A percentile compares a stretch with the other conserved stretches of the same genome.
phyloP scores from a whole-genome alignment of 2,329 filamentous ascomycete species.

The Penicillium capsulatum region DNA sequence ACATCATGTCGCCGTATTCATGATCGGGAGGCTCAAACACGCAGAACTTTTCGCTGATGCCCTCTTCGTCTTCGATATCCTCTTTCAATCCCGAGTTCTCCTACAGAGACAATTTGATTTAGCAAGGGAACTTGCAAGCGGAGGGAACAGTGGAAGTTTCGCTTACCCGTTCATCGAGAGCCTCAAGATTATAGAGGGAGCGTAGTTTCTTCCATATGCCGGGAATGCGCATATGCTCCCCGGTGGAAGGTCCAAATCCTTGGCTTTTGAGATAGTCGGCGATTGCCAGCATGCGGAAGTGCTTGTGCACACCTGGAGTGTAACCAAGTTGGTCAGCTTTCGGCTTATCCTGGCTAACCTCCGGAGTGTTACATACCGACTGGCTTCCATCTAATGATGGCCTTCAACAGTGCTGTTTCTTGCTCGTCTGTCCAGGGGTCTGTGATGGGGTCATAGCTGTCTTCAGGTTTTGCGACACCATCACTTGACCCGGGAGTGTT shows the following conservation, averaged over 20 bases:
- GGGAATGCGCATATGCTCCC: slow-evolving; percentile 77
- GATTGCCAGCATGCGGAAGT: slow-evolving; percentile 87
- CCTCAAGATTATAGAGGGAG: slow-evolving; percentile 77
- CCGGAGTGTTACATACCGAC: slow-evolving; percentile 59
- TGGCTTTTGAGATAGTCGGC: slow-evolving; percentile 74
- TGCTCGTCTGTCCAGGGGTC: slow-evolving; percentile 95
- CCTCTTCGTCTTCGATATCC: slow-evolving; percentile 52
- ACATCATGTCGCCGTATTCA: slow-evolving; percentile 48
- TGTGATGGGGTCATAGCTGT: slow-evolving; percentile 50
- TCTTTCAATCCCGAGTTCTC: slow-evolving; percentile 56
- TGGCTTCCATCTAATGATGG: slow-evolving; percentile 92
- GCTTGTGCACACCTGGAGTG: slow-evolving; percentile 72
- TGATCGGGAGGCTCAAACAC: slow-evolving; percentile 61
- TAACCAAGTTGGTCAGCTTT: neutral
- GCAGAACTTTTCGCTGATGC: slow-evolving; percentile 55
- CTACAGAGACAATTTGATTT: slow-evolving; percentile 20
- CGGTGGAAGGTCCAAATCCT: slow-evolving; percentile 63
- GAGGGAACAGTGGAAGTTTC: neutral
- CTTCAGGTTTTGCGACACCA: slow-evolving; percentile 31
- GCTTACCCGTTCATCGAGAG: slow-evolving; percentile 79
- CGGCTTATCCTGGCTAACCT: neutral
- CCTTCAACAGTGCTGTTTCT: slow-evolving; percentile 86
- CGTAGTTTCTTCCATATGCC: slow-evolving; percentile 87
- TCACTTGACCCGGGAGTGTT: slow-evolving; percentile 30
- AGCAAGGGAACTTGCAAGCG: slow-evolving; percentile 17